These are phyloP conservation scores for Cryptococcus sp. DNA, from an alignment of 1,284 basidiomycete species.

Conservation along the genomic window DNA sequence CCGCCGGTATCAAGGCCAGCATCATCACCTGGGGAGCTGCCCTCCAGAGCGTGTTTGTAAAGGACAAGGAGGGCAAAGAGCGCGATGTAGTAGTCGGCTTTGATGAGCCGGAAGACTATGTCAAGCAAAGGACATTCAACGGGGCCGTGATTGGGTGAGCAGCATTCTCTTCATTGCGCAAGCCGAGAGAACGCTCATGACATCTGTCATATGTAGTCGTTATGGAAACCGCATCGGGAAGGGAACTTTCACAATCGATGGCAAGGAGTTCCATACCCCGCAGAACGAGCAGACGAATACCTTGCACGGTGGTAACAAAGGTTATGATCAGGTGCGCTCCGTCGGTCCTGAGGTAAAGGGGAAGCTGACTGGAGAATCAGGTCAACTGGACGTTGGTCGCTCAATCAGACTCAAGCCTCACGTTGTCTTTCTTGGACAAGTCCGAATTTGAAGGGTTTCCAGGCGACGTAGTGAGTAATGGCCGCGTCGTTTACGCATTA, in stretches of 20 bases:
- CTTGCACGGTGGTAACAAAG: slow-evolving; percentile 5
- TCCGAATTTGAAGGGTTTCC: slow-evolving; percentile 4
- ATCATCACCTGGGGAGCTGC: slow-evolving; percentile 4
- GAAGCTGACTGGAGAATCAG: no score
- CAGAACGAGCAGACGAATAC: slow-evolving; percentile 4
- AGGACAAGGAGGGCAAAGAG: slow-evolving; percentile 1
- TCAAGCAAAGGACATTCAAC: slow-evolving; percentile 3
- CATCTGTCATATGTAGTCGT: background rate
- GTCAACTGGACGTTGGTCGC: background rate
- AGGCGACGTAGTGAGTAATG: slow-evolving; percentile 5
- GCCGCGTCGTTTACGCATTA: background rate
- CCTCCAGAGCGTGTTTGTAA: slow-evolving; percentile 1
- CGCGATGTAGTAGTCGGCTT: slow-evolving; percentile 5
- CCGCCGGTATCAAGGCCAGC: background rate
- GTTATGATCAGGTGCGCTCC: background rate
- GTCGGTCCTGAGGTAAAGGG: background rate
- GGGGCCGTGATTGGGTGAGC: slow-evolving; percentile 5
- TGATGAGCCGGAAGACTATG: slow-evolving; percentile 2
- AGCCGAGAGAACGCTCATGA: background rate
- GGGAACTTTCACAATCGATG: slow-evolving; percentile 4
- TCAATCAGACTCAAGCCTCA: background rate
- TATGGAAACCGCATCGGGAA: slow-evolving; percentile 4
- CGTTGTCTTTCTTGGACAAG: background rate
- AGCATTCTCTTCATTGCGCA: background rate
- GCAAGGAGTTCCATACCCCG: background rate